Percentiles rank a stretch among this genome's conserved stretches.
Conservation (phyloP, 2,329 filamentous ascomycete species). For the Botrytis aclada region DNA sequence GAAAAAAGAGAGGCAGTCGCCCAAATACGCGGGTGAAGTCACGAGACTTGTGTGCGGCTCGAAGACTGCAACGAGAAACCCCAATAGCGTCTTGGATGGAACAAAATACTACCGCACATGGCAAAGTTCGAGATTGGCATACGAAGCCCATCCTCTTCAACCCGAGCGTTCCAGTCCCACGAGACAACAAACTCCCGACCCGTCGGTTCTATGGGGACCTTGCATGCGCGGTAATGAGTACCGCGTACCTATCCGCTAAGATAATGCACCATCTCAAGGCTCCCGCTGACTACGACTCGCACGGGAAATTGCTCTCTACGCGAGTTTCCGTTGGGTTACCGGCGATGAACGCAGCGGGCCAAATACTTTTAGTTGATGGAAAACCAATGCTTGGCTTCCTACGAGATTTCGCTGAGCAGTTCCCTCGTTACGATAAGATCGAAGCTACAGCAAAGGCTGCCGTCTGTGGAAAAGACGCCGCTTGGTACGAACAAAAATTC, state of each 20-base stretch:
- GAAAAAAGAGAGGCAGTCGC: too few relatives aligned
- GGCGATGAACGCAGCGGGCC: neutral
- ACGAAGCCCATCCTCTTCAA: neutral
- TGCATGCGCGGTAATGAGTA: neutral
- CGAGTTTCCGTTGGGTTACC: neutral
- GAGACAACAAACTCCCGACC: neutral
- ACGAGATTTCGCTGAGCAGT: neutral
- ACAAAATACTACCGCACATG: neutral
- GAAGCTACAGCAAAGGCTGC: too few relatives aligned
- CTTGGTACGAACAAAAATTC: too few relatives aligned
- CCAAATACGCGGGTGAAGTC: too few relatives aligned
- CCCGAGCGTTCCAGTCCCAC: neutral
- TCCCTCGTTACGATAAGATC: too few relatives aligned
- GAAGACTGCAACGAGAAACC: too few relatives aligned
- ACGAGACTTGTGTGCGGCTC: too few relatives aligned
- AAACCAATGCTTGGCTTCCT: neutral
- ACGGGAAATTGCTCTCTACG: neutral
- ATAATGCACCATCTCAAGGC: neutral
- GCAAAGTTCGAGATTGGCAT: neutral
- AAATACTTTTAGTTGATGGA: neutral
- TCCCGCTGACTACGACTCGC: neutral
- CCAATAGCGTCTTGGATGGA: neutral
- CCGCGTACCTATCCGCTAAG: neutral
- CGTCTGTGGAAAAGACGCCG: too few relatives aligned
- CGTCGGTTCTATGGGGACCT: neutral